Conservation (phyloP, 179 eudicot species). For the Spergularia azorica region DNA sequence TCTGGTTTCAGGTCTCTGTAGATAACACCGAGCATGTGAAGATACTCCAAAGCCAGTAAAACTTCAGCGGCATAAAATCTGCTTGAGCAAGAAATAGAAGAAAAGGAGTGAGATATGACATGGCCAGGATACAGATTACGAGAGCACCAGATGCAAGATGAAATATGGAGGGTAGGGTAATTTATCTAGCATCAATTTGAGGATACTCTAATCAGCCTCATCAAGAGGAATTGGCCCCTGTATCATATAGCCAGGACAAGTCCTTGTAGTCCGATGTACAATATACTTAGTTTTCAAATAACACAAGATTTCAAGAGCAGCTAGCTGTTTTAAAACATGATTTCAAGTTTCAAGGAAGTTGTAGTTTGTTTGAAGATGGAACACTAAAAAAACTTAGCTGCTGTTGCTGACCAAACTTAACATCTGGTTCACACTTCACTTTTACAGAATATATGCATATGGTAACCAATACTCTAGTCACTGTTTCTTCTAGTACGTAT, state of each 20-base stretch:
- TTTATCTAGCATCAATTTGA: background rate
- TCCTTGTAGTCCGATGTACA: too few species aligned
- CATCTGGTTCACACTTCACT: background rate
- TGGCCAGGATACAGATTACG: background rate
- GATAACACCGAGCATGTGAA: slow-evolving; percentile 90
- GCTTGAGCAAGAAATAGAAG: slow-evolving; percentile 12
- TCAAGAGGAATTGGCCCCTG: too few species aligned
- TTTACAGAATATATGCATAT: background rate
- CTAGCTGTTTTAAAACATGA: background rate
- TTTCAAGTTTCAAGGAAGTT: background rate
- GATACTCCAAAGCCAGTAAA: slow-evolving; percentile 77
- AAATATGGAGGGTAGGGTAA: background rate
- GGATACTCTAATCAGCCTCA: background rate
- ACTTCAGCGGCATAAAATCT: slow-evolving; percentile 97
- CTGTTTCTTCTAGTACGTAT: background rate
- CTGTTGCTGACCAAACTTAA: background rate
- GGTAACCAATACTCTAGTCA: background rate
- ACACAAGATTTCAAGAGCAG: background rate
- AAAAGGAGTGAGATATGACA: background rate
- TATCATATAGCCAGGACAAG: too few species aligned
- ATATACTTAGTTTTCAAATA: too few species aligned
- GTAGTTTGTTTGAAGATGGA: background rate
- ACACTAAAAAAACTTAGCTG: background rate
- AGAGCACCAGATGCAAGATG: background rate
- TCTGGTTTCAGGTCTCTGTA: slow-evolving; percentile 89